These are phyloP conservation scores for grape (Vitis vinifera) DNA, from an alignment of 164 flowering plant species.

Conservation along the genomic window ASM3070453v1 NC_081814.1:11604501-11605000, in stretches of 20 bases:
- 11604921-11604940: background rate
- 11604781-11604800: background rate
- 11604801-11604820: background rate
- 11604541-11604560: background rate
- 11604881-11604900: background rate
- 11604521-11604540: background rate
- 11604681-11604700: background rate
- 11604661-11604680: conserved; percentile 5
- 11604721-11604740: conserved; percentile 4
- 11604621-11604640: background rate
- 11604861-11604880: background rate
- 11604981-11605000: conserved; percentile 9
- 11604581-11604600: conserved; percentile 1
- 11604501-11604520: background rate
- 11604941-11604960: conserved; percentile 10
- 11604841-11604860: conserved; percentile 8
- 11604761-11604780: background rate
- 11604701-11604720: background rate
- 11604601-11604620: background rate
- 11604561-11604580: background rate
- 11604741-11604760: conserved; percentile 1
- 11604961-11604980: conserved; percentile 16
- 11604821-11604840: background rate
- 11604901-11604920: background rate
- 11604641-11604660: background rate